These are phyloP conservation scores for Nitzschia palea DNA, from an alignment of 108 stramenopile species.

Conservation along the genomic window DNA sequence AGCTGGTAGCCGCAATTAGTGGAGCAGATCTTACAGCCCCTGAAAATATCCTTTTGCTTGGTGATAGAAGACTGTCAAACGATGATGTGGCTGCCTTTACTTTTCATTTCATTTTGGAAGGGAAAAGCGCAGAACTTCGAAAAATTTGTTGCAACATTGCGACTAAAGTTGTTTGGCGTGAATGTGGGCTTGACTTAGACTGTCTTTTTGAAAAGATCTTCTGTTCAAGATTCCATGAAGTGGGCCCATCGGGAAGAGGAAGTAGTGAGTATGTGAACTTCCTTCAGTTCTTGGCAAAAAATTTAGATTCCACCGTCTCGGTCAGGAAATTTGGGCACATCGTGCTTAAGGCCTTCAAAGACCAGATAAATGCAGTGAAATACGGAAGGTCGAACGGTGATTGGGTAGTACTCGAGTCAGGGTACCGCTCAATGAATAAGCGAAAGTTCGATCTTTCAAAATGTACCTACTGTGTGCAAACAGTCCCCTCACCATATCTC, in stretches of 20 bases:
- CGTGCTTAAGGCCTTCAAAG: slow-evolving; percentile 24
- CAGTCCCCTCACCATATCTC: background rate
- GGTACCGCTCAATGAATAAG: background rate
- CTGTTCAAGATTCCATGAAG: slow-evolving; percentile 27
- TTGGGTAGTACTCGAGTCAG: slow-evolving; percentile 27
- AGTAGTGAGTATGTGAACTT: slow-evolving; percentile 33
- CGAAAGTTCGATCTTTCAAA: slow-evolving; percentile 54
- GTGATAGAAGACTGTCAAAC: slow-evolving; percentile 17
- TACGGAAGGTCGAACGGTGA: slow-evolving; percentile 32
- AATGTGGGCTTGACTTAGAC: slow-evolving; percentile 28
- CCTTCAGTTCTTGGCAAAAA: slow-evolving; percentile 29
- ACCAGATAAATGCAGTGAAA: slow-evolving; percentile 30
- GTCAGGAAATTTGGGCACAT: slow-evolving; percentile 15
- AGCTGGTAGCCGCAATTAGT: background rate
- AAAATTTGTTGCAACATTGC: slow-evolving; percentile 32
- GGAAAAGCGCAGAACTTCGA: slow-evolving; percentile 55
- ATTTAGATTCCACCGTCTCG: slow-evolving; percentile 24
- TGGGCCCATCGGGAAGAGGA: slow-evolving; percentile 43
- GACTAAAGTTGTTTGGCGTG: slow-evolving; percentile 25
- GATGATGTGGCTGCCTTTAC: slow-evolving; percentile 56
- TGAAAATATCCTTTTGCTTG: slow-evolving; percentile 41
- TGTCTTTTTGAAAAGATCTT: slow-evolving; percentile 42
- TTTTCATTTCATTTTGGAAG: slow-evolving; percentile 50
- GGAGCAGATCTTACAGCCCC: slow-evolving; percentile 16
- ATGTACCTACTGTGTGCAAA: slow-evolving; percentile 51